Percentiles rank a stretch among this genome's conserved stretches.
These are phyloP conservation scores for Botrytis aclada DNA, from an alignment of 2,329 filamentous ascomycete genomes.

Conservation along the genomic window DNA sequence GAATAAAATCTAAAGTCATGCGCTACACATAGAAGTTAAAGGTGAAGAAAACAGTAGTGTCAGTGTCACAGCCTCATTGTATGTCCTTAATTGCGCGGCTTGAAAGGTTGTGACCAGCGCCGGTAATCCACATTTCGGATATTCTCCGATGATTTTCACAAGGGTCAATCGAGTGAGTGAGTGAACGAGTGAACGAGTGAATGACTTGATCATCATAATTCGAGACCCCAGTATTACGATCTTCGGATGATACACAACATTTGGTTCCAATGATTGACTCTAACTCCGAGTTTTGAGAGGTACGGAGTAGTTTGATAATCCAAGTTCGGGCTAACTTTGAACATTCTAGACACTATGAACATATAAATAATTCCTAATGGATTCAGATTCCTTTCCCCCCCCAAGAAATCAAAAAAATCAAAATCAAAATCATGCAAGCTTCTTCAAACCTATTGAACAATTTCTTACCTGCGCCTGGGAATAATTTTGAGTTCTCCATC, in stretches of 20 bases:
- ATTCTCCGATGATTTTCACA: conserved; percentile 8
- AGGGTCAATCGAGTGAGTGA: not conserved
- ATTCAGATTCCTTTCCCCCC: no score
- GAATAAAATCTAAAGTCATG: not conserved
- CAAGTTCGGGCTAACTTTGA: not conserved
- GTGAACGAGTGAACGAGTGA: not conserved
- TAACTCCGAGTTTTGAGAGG: not conserved
- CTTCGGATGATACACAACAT: not conserved
- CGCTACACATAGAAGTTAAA: not conserved
- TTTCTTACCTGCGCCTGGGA: conserved; percentile 12
- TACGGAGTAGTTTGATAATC: not conserved
- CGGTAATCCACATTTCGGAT: not conserved
- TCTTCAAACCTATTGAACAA: not conserved
- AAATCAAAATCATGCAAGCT: not conserved
- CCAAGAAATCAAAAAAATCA: no score
- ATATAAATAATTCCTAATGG: not conserved
- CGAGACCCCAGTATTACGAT: not conserved
- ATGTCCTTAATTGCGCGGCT: not conserved
- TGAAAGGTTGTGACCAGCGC: not conserved
- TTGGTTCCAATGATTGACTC: not conserved
- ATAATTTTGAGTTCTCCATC: conserved; percentile 34
- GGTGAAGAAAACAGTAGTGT: not conserved
- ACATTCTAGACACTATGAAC: not conserved
- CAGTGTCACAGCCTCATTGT: not conserved
- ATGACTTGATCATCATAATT: not conserved